These are phyloP conservation scores for Debaryomyces psychrophilus DNA, from an alignment of 1,139 yeast genomes.

Conservation along the genomic window DNA sequence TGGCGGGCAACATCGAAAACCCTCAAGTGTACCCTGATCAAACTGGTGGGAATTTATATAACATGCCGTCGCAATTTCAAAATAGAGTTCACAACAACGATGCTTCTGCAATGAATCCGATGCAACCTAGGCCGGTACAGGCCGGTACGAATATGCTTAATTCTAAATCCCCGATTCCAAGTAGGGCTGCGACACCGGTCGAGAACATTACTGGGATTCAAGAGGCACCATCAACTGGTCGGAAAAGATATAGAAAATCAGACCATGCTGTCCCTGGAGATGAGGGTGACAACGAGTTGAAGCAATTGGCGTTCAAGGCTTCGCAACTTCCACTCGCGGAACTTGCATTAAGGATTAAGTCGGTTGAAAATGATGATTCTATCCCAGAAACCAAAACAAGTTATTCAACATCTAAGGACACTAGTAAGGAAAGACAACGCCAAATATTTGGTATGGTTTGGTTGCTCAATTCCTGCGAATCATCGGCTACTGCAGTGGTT, in stretches of 20 bases:
- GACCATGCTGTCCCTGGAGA: conserved; percentile 46
- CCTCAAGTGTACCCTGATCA: background rate
- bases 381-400: conserved; percentile 15
- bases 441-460: conserved; percentile 84
- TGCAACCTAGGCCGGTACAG: background rate
- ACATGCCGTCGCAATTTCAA: conserved; percentile 3
- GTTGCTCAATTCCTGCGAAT: conserved; percentile 70
- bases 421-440: conserved; percentile 61
- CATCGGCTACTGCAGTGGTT: conserved; percentile 69
- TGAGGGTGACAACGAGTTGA: conserved; percentile 45
- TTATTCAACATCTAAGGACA: conserved; percentile 16
- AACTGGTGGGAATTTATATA: conserved; percentile 2
- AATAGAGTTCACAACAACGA: background rate
- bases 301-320: conserved; percentile 49
- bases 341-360: conserved; percentile 52
- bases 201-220: conserved; percentile 9
- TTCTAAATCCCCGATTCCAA: conserved; percentile 7
- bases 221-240: conserved; percentile 15
- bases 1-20: conserved; percentile 7
- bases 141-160: background rate
- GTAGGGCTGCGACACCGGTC: conserved; percentile 10
- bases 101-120: background rate
- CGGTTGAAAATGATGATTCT: conserved; percentile 42
- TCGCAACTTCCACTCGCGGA: conserved; percentile 50
- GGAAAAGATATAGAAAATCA: conserved; percentile 36